Evolutionary conservation across 169 alveolate species (phyloP), one percentile per base, ranked within the genome.

Genomic region (Plasmodium vivax): DNA sequence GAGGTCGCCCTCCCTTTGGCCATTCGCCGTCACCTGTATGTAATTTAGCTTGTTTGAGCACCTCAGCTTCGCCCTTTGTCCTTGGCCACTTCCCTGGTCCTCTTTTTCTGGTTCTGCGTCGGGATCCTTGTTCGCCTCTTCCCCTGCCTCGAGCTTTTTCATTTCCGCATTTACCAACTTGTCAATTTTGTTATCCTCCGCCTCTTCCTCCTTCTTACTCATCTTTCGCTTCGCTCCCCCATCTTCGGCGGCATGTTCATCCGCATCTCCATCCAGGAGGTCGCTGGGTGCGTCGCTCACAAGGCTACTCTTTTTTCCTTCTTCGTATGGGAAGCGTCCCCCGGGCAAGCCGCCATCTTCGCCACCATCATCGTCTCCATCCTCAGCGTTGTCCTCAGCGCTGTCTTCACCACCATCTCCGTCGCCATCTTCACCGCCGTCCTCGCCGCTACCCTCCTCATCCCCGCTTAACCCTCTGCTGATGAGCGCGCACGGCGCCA

Each of bases 171-270:
- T 62, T 84, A 84, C 74, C 36, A 84, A 54, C 30, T 84, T 23
- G 14, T 84, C 36, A 41, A 84, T 84, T 58, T 84, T 84, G n/a
- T 84, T 19, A 23, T 85, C 93, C 30, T 85, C 79, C 41, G 23
- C 27, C 30, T 85, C 62, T 34, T 62, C 71, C 56, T 85, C 85
- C 54, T 84, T 43, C 75, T 19, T 32, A 19, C 54, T 54, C 75
- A 62, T 23, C 19, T 84, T 54, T 62, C 54, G 47, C n/a, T 34
- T 47, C 9, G 43, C 36, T 14, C n/a, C 73, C 3, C n/a, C 54
- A 38, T 84, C 51, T 19, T 6, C 10, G 16, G 41, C 73, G 10
- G 32, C 14, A n/a, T 58, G 9, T 30, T 83, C 82, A 62, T 23
- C 62, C 36, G 0, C 34, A 30, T 43, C 32, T 41, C 41, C 87